Evolutionary conservation across 371 early-diverging fungal species (phyloP).

Genomic region (Saksenaea oblongispora): DNA sequence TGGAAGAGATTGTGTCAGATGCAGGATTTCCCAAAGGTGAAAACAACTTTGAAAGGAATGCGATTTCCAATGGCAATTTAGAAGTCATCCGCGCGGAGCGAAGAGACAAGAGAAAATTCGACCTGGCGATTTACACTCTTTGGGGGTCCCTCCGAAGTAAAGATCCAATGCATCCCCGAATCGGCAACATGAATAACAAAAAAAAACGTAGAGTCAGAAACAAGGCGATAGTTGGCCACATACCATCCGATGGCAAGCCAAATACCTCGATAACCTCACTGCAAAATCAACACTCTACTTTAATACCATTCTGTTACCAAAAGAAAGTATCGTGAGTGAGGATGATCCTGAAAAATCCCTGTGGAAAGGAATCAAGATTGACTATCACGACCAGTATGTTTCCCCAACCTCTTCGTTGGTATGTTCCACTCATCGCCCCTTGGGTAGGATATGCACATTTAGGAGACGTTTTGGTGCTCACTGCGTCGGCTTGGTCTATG

Average conservation of each 20-base stretch:
- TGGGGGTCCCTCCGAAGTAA: constrained; percentile 25
- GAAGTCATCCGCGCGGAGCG: constrained; percentile 18
- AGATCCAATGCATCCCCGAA: not conserved
- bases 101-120: constrained; percentile 10
- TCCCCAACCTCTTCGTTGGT: constrained; percentile 1
- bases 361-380: constrained; percentile 59
- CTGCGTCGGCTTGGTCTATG: constrained; percentile 58
- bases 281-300: constrained; percentile 69
- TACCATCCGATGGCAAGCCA: constrained; percentile 56
- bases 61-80: constrained; percentile 3
- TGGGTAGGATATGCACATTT: constrained; percentile 54
- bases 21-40: constrained; percentile 54
- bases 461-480: constrained; percentile 55
- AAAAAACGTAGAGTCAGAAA: constrained; percentile 18
- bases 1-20: constrained; percentile 53
- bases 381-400: constrained; percentile 60
- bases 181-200: not conserved
- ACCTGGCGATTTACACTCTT: constrained; percentile 19
- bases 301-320: constrained; percentile 54
- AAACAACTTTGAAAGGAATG: constrained; percentile 4
- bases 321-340: constrained; percentile 50
- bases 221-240: constrained; percentile 51
- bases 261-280: constrained; percentile 56
- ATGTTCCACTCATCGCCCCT: constrained; percentile 1
- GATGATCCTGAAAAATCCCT: constrained; percentile 53